A percentile compares a stretch with the other conserved stretches of the same genome.
Evolutionary conservation across 305 asterid genomes (phyloP).

Genomic region (Salvia sclarea): DNA sequence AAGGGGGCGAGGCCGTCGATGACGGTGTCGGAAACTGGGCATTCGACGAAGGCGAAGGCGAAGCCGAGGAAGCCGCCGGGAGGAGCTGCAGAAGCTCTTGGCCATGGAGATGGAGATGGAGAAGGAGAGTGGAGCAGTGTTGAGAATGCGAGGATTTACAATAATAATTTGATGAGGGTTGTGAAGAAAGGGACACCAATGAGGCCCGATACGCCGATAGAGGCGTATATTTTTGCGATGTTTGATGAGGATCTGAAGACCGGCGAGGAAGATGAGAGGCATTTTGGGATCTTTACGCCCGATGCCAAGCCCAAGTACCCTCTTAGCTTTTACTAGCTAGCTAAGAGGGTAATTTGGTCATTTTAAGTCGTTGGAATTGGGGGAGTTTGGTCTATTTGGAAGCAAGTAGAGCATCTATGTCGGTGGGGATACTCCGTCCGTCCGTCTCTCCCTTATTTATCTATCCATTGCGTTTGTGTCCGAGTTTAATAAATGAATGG

Average conservation of each 20-base stretch:
- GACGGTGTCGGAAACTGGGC: background rate
- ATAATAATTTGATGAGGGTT: slow-evolving; percentile 34
- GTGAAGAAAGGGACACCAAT: slow-evolving; percentile 44
- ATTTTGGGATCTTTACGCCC: slow-evolving; percentile 47
- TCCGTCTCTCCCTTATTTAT: too few relatives aligned
- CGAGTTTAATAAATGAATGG: too few relatives aligned
- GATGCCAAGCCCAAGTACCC: slow-evolving; percentile 40
- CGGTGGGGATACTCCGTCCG: too few relatives aligned
- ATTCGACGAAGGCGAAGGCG: background rate
- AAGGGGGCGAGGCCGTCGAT: background rate
- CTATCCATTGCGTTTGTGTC: too few relatives aligned
- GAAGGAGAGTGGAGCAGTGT: too few relatives aligned
- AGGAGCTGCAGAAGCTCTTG: background rate
- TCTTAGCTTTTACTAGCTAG: too few relatives aligned
- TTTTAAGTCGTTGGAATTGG: too few relatives aligned
- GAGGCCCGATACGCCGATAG: slow-evolving; percentile 37
- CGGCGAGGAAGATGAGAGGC: slow-evolving; percentile 44
- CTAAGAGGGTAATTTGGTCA: too few relatives aligned
- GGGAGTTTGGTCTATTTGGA: too few relatives aligned
- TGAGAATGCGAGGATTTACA: slow-evolving; percentile 34
- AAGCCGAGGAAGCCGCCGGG: background rate
- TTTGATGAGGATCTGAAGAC: slow-evolving; percentile 56
- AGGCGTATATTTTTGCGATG: slow-evolving; percentile 44
- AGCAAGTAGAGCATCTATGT: too few relatives aligned
- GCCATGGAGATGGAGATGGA: background rate